phyloP scores from a whole-genome alignment of 768 basidiomycete genomes.

The Phaffia australis region DNA sequence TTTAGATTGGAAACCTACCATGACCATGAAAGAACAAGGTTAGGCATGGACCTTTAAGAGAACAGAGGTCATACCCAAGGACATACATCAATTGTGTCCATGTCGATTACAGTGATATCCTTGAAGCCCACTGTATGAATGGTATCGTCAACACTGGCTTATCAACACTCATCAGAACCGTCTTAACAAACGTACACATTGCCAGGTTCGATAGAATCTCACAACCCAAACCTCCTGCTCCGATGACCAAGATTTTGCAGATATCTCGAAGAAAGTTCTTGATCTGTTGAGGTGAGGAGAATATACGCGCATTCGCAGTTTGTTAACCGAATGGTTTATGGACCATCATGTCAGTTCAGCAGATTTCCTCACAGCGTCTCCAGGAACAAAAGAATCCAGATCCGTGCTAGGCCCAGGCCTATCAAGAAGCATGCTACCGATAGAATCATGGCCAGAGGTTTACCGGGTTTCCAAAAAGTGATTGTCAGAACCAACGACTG shows the following conservation, averaged over 20 bases:
- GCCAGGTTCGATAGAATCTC: conserved; percentile 96
- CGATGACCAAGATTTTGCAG: conserved; percentile 92
- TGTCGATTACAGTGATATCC: conserved; percentile 98
- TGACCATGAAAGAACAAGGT: not conserved
- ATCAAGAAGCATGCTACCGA: conserved; percentile 18
- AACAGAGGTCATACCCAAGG: not conserved
- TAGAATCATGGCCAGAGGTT: not conserved
- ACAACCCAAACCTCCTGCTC: conserved; percentile 90
- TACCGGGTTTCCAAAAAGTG: not conserved
- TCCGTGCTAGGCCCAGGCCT: conserved; percentile 18
- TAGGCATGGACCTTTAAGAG: not conserved
- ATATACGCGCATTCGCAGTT: not conserved
- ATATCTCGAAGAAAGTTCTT: conserved; percentile 72
- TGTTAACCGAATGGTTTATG: not conserved
- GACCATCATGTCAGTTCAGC: not conserved
- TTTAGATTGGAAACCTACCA: conserved; percentile 80
- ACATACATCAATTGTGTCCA: conserved; percentile 42
- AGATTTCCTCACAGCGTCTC: not conserved
- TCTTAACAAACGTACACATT: conserved; percentile 43
- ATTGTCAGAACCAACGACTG: not conserved
- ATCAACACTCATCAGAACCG: not conserved
- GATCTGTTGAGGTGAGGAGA: conserved; percentile 46
- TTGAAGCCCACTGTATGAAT: conserved; percentile 62
- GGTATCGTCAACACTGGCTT: not conserved
- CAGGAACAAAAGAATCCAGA: conserved; percentile 11